phyloP scores from a whole-genome alignment of 169 alveolate genomes.

The Neospora caninum region DNA sequence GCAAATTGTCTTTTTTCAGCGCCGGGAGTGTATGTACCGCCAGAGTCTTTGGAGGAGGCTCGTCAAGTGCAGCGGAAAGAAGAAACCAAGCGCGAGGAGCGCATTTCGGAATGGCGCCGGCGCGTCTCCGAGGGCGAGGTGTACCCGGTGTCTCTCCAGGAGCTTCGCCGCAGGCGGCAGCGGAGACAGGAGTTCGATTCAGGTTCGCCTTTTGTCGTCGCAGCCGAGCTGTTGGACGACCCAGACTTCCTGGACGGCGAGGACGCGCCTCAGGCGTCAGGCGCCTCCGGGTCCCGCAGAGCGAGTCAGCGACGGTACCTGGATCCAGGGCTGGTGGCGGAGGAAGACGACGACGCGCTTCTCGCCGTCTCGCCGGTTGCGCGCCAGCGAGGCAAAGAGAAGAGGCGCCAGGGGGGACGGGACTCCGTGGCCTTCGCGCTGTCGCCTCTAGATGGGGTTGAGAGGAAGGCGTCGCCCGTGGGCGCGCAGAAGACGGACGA shows the following conservation, averaged over 20 bases:
- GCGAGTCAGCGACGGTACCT: background rate
- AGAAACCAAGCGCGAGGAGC: slow-evolving; percentile 4
- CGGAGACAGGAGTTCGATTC: background rate
- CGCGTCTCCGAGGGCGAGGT: background rate
- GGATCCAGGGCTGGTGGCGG: background rate
- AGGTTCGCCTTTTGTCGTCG: background rate
- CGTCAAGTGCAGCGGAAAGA: background rate
- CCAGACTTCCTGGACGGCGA: background rate
- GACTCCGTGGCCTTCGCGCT: background rate
- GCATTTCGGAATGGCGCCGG: background rate
- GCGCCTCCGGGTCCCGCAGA: background rate
- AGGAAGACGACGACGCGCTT: background rate
- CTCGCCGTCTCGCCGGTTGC: too few relatives aligned
- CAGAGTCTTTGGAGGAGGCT: background rate
- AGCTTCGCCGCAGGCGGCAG: background rate
- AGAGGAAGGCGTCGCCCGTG: background rate
- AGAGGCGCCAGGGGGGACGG: background rate
- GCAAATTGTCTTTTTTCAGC: background rate
- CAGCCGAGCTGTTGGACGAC: background rate
- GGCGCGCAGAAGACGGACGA: background rate
- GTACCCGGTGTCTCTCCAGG: background rate
- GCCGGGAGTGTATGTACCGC: background rate
- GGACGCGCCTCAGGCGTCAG: background rate
- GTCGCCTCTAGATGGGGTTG: background rate
- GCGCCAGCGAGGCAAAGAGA: background rate